Evolutionary conservation across 352 stramenopile species (phyloP).

Genomic region (Phytophthora uliginosa): DNA sequence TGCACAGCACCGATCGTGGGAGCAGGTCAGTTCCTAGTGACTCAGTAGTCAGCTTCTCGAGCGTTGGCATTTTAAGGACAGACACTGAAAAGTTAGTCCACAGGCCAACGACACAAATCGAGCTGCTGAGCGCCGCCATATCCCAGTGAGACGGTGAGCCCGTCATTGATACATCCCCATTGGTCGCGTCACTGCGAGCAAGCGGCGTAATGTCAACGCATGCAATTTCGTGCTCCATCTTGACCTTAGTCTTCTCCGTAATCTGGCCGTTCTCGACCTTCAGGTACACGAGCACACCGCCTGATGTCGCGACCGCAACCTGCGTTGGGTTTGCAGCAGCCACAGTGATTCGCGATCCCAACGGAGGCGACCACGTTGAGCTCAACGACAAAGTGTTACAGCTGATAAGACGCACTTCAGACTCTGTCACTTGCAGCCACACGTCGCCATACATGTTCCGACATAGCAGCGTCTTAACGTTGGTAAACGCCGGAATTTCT

Average conservation of each 20-base stretch:
- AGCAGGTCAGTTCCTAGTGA: slow-evolving; percentile 85
- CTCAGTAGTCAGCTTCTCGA: slow-evolving; percentile 76
- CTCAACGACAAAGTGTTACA: slow-evolving; percentile 69
- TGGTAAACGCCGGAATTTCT: slow-evolving; percentile 88
- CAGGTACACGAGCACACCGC: slow-evolving; percentile 93
- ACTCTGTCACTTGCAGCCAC: slow-evolving; percentile 96
- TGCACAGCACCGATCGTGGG: slow-evolving; percentile 90
- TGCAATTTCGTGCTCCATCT: slow-evolving; percentile 96
- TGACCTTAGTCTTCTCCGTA: slow-evolving; percentile 65
- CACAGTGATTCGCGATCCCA: slow-evolving; percentile 80
- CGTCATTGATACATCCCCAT: slow-evolving; percentile 77
- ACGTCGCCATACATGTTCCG: slow-evolving; percentile 91
- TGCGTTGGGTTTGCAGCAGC: slow-evolving; percentile 92
- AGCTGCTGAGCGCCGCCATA: slow-evolving; percentile 52
- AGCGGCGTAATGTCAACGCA: slow-evolving; percentile 94
- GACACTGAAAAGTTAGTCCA: slow-evolving; percentile 96
- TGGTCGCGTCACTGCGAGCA: slow-evolving; percentile 20
- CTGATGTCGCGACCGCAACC: slow-evolving; percentile 92
- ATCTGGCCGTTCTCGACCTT: slow-evolving; percentile 75
- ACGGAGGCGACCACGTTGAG: slow-evolving; percentile 84
- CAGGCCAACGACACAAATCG: slow-evolving; percentile 88
- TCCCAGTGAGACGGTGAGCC: slow-evolving; percentile 63
- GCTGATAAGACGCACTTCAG: slow-evolving; percentile 91
- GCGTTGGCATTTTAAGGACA: slow-evolving; percentile 83
- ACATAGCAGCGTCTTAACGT: slow-evolving; percentile 94